Conservation (phyloP, 768 basidiomycete genomes). For the Amanita subjunquillea region DNA sequence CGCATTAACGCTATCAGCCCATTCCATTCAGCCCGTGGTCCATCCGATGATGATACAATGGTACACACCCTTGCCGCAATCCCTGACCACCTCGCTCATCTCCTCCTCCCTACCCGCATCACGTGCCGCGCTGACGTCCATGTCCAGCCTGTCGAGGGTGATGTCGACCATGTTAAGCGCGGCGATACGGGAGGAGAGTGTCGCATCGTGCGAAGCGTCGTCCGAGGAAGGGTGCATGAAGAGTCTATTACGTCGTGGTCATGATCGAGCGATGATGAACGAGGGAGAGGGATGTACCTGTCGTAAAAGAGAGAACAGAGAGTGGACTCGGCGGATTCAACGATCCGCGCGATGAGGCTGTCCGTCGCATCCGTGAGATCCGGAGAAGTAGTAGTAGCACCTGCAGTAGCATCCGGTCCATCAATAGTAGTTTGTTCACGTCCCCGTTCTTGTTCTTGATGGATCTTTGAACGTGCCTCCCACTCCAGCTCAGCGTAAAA, state of each 20-base stretch:
- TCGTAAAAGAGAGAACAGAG: conserved; percentile 78
- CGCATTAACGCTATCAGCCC: conserved; percentile 21
- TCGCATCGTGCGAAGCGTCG: conserved; percentile 84
- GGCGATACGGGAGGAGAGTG: conserved; percentile 79
- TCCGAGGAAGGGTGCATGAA: conserved; percentile 60
- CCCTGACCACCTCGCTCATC: conserved; percentile 67
- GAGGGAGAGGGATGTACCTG: conserved; percentile 33
- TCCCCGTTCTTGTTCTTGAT: conserved; percentile 22
- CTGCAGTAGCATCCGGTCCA: neutral
- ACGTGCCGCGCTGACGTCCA: conserved; percentile 55
- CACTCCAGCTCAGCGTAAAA: conserved; percentile 62
- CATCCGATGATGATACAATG: neutral
- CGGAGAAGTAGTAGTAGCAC: neutral
- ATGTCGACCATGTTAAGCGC: conserved; percentile 90
- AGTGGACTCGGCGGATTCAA: conserved; percentile 67
- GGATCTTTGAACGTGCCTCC: conserved; percentile 31
- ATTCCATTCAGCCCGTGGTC: no score
- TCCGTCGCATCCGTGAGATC: conserved; percentile 18
- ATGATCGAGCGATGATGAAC: neutral
- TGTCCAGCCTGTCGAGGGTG: conserved; percentile 78
- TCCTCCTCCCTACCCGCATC: conserved; percentile 35
- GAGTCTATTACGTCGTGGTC: conserved; percentile 32
- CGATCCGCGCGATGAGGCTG: conserved; percentile 32
- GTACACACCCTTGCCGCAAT: conserved; percentile 38
- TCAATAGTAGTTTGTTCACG: conserved; percentile 8